Evolutionary conservation across 306 rosid species (phyloP).

Genomic region (Myrica gale): DNA sequence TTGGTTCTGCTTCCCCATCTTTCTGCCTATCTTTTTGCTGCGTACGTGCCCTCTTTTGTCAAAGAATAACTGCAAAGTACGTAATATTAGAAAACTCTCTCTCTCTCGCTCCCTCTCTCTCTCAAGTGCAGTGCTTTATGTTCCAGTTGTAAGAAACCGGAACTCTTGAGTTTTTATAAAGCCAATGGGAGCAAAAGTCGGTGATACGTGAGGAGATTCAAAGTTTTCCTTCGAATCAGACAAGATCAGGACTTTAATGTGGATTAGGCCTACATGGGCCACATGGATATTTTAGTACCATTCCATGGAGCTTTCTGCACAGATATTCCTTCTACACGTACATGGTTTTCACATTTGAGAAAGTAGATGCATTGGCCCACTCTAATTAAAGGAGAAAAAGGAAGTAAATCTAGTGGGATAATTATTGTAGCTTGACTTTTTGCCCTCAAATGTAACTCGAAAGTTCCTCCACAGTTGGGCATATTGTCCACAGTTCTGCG

Average conservation of each 20-base stretch:
- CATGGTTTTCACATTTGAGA: neutral
- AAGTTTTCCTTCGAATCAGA: neutral
- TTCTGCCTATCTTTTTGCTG: too few species aligned
- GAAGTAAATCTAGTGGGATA: neutral
- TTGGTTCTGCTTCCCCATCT: neutral
- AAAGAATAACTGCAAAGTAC: neutral
- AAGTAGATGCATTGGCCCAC: neutral
- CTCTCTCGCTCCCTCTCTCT: neutral
- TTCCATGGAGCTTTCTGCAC: neutral
- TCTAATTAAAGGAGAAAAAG: neutral
- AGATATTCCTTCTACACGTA: too few species aligned
- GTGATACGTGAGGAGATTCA: neutral
- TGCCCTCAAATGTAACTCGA: neutral
- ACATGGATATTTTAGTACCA: neutral
- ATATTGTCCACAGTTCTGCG: too few species aligned
- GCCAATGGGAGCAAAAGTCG: neutral
- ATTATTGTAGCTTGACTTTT: neutral
- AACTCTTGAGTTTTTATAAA: neutral
- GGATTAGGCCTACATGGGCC: neutral
- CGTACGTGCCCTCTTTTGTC: neutral
- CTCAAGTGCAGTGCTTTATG: neutral
- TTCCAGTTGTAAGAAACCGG: neutral
- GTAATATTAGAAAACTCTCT: neutral
- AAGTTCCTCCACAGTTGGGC: neutral
- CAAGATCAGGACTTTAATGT: neutral